Evolutionary conservation across 192 early-diverging fungal genomes (phyloP).

Genomic region (Kappamyces sp.): DNA sequence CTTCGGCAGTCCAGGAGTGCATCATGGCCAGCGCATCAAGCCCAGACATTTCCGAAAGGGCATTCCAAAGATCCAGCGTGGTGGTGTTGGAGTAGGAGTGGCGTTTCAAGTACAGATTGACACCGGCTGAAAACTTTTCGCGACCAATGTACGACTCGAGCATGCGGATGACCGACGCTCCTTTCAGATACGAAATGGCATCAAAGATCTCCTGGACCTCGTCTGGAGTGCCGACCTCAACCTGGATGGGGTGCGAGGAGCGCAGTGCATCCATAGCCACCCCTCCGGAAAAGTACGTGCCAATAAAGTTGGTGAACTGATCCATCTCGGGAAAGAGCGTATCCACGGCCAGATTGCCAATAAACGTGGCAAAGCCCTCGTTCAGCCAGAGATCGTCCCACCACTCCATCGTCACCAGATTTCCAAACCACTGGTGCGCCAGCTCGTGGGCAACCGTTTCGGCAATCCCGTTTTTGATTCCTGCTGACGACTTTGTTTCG

Average conservation of each 20-base stretch:
- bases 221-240: slow-evolving; percentile 71
- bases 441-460: slow-evolving; percentile 91
- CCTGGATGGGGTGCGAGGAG: slow-evolving; percentile 88
- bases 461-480: slow-evolving; percentile 75
- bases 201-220: slow-evolving; percentile 96
- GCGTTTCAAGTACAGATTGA: slow-evolving; percentile 62
- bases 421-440: slow-evolving; percentile 78
- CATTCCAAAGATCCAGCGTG: slow-evolving; percentile 83
- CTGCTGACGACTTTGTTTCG: slow-evolving; percentile 64
- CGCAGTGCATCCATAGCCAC: slow-evolving; percentile 75
- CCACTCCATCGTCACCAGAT: slow-evolving; percentile 95
- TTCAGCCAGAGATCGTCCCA: slow-evolving; percentile 95
- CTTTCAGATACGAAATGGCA: slow-evolving; percentile 86
- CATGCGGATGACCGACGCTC: slow-evolving; percentile 92
- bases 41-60: slow-evolving; percentile 71
- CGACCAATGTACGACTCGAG: slow-evolving; percentile 58
- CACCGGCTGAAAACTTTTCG: slow-evolving; percentile 35
- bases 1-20: slow-evolving; percentile 79
- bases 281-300: slow-evolving; percentile 68
- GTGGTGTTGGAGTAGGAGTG: slow-evolving; percentile 81
- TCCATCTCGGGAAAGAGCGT: slow-evolving; percentile 92
- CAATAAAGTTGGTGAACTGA: slow-evolving; percentile 83
- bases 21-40: slow-evolving; percentile 77
- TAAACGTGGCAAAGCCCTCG: slow-evolving; percentile 97
- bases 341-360: slow-evolving; percentile 81